A percentile compares a stretch with the other conserved stretches of the same genome.
Evolutionary conservation across 2,329 filamentous ascomycete species (phyloP).

Genomic region (Paraphoma chrysanthemicola): DNA sequence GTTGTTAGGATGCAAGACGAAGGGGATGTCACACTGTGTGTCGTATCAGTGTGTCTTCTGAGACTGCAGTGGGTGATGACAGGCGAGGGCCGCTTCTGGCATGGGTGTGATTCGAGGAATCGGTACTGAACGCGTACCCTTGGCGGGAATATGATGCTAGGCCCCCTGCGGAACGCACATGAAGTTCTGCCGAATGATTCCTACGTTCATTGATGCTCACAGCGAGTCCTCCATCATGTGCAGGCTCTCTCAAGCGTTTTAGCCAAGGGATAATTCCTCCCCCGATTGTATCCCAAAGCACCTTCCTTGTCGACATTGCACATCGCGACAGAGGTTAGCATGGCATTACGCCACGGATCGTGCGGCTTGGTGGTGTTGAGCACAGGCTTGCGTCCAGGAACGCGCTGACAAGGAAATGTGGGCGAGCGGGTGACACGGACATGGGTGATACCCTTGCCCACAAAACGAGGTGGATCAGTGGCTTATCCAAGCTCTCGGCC

Average conservation of each 20-base stretch:
- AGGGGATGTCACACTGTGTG: conserved; percentile 4
- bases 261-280: too few species aligned
- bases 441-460: conserved; percentile 32
- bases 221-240: too few species aligned
- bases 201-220: too few species aligned
- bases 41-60: neutral
- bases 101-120: conserved; percentile 21
- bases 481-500: conserved; percentile 34
- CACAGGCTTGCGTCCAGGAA: conserved; percentile 28
- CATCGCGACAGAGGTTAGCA: too few species aligned
- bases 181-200: too few species aligned
- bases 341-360: too few species aligned
- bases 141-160: conserved; percentile 13
- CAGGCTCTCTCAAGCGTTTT: too few species aligned
- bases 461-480: conserved; percentile 30
- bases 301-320: too few species aligned
- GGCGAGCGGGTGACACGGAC: conserved; percentile 34
- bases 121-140: conserved; percentile 1
- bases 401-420: conserved; percentile 23
- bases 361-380: neutral
- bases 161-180: conserved; percentile 1
- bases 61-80: conserved; percentile 3
- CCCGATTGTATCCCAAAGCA: too few species aligned
- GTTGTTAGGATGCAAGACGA: neutral
- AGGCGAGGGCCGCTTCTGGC: conserved; percentile 8